Conservation (phyloP, 1,284 basidiomycete species). For the Ustilago sp. region DNA sequence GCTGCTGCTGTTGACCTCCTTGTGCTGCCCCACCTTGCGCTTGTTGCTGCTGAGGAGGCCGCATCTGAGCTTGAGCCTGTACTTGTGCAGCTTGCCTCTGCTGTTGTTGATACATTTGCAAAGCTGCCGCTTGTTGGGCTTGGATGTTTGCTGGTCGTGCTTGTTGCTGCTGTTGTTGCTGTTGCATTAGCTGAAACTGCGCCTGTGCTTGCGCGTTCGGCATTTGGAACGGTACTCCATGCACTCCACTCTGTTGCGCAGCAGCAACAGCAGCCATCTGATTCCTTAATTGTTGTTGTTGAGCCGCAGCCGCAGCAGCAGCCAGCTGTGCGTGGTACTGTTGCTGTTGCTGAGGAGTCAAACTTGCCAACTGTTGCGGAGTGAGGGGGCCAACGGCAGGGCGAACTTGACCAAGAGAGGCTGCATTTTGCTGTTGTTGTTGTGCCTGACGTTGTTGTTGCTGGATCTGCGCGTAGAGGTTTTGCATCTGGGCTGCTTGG, state of each 20-base stretch:
- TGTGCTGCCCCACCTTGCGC: slow-evolving; percentile 15
- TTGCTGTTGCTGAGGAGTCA: slow-evolving; percentile 45
- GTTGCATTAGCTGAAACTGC: slow-evolving; percentile 38
- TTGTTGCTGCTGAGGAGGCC: slow-evolving; percentile 14
- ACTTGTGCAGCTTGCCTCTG: slow-evolving; percentile 43
- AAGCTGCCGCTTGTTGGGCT: slow-evolving; percentile 29
- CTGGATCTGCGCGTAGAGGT: slow-evolving; percentile 48
- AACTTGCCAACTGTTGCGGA: slow-evolving; percentile 35
- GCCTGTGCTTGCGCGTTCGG: slow-evolving; percentile 40
- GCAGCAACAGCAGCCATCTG: slow-evolving; percentile 51
- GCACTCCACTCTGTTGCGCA: slow-evolving; percentile 23
- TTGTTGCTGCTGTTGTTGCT: slow-evolving; percentile 17
- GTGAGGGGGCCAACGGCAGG: slow-evolving; percentile 35
- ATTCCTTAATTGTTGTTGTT: slow-evolving; percentile 46
- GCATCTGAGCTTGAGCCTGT: slow-evolving; percentile 47
- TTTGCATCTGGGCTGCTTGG: slow-evolving; percentile 50
- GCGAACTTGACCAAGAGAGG: slow-evolving; percentile 32
- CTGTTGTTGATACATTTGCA: slow-evolving; percentile 46
- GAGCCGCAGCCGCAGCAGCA: slow-evolving; percentile 43
- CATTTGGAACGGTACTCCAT: slow-evolving; percentile 22
- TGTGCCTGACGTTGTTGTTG: slow-evolving; percentile 46
- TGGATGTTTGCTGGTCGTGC: slow-evolving; percentile 30
- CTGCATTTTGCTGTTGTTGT: slow-evolving; percentile 26
- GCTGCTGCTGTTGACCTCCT: slow-evolving; percentile 11
- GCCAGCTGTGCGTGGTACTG: slow-evolving; percentile 49